Base-by-base conservation (phyloP, 352 stramenopile species). In the Bremia lactucae region DNA sequence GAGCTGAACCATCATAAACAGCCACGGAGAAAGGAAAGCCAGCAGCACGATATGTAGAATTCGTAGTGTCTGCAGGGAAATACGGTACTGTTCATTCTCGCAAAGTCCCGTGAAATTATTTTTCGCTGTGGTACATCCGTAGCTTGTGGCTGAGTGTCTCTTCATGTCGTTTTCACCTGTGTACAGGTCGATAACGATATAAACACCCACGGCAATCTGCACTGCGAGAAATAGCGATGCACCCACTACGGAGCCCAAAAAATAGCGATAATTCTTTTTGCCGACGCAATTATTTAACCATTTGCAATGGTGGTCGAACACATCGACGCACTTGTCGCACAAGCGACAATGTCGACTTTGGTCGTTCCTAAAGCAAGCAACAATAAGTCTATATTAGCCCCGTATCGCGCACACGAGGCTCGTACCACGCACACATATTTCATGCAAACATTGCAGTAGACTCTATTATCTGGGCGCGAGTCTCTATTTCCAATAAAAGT, bases 301-400 rank as follows among this genome's bases (percentile, higher is more conserved):
- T 50, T 96, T 96, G 72, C 94, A 98, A 69, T 98, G 94, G 69
- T 98, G 94, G 60, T 98, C 94, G 61, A 98, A 98, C 22, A 88
- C 71, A 31, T 79, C 72, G 13, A 98, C 90, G 56, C 94, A 97
- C 50, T 98, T 98, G 49, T 97, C 87, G 47, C 94, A 98, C 34
- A 97, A 85, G 14, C 93, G 91, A 59, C 94, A 98, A 51, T 98
- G 94, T 46, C 77, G 71, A 41, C 73, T 89, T 42, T 88, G 61
- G 43, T 90, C 85, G 56, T 90, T 79, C 13, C 77, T 90, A 41
- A 29, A 4, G 23, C 2, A 7, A 26, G n/a, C 9, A 38, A 9
- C 24, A 21, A 6, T 8, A 49, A 16, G 4, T 29, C 21, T 31
- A 18, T 31, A 31, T 25, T 24, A 36, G 11, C 16, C 4, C 8